A percentile compares a stretch with the other conserved stretches of the same genome.
phyloP scores from a whole-genome alignment of 2,329 filamentous ascomycete species.

The Sporothrix luriei region DNA sequence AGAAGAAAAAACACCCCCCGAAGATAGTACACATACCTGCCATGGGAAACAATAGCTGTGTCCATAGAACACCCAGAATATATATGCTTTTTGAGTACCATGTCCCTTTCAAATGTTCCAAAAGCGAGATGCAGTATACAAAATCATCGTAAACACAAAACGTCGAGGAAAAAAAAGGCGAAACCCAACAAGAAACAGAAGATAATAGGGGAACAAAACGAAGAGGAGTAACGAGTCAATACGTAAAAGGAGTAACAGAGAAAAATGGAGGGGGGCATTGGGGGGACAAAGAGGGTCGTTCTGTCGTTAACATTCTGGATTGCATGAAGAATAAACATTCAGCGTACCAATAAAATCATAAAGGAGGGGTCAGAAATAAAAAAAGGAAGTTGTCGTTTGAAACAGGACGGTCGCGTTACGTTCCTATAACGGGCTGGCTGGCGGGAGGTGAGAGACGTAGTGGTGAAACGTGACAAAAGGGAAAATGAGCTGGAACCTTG shows the following conservation, averaged over 20 bases:
- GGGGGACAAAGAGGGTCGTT: conserved; percentile 1
- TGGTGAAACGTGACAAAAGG: neutral
- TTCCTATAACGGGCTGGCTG: neutral
- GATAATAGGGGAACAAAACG: neutral
- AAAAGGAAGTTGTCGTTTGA: conserved; percentile 1
- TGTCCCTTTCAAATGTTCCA: conserved; percentile 20
- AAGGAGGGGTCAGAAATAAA: conserved; percentile 13
- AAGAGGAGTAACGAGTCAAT: neutral
- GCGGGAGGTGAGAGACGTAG: neutral
- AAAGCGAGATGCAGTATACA: conserved; percentile 6
- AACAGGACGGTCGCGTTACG: neutral
- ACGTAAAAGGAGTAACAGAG: neutral
- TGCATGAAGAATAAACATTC: conserved; percentile 20
- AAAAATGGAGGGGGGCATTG: neutral
- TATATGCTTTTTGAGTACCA: conserved; percentile 14
- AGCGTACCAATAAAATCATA: conserved; percentile 28
- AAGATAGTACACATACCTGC: neutral
- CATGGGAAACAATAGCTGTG: neutral
- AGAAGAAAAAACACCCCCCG: neutral
- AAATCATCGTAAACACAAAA: neutral
- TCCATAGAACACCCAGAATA: conserved; percentile 1
- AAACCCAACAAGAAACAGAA: neutral
- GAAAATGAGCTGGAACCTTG: neutral
- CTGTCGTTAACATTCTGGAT: conserved; percentile 28
- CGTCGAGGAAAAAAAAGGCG: neutral